Percentiles rank a stretch among this genome's conserved stretches.
These are phyloP conservation scores for Fusarium pseudograminearum DNA, from an alignment of 2,329 filamentous ascomycete species.

Conservation along the genomic window DNA sequence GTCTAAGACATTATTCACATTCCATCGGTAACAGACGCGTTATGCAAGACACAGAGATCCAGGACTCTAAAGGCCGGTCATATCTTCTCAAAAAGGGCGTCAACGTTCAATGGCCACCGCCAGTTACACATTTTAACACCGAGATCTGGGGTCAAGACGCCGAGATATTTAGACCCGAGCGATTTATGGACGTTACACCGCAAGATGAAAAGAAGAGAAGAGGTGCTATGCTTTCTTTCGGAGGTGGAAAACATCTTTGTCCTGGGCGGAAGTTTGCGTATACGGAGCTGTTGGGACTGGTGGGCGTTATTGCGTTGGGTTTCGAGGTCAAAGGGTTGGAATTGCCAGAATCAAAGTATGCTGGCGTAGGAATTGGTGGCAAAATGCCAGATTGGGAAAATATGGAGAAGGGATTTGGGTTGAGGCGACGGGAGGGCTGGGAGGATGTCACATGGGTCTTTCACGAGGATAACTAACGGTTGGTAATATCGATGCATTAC, in stretches of 20 bases:
- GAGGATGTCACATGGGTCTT: slow-evolving; percentile 14
- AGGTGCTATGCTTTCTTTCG: slow-evolving; percentile 49
- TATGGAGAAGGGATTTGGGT: background rate
- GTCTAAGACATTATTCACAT: slow-evolving; percentile 55
- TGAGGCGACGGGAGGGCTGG: slow-evolving; percentile 19
- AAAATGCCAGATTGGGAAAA: slow-evolving; percentile 14
- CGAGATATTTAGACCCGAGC: slow-evolving; percentile 36
- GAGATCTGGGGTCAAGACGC: slow-evolving; percentile 43
- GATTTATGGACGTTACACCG: slow-evolving; percentile 33
- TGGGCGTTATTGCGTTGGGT: slow-evolving; percentile 11
- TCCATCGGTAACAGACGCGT: slow-evolving; percentile 55
- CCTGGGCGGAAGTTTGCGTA: slow-evolving; percentile 51
- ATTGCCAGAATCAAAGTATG: slow-evolving; percentile 22
- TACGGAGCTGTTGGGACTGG: slow-evolving; percentile 39
- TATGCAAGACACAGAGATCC: slow-evolving; percentile 53
- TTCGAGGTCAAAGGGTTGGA: slow-evolving; percentile 30
- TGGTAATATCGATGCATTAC: accelerated
- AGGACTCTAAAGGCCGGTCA: slow-evolving; percentile 39
- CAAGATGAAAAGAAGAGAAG: slow-evolving; percentile 42
- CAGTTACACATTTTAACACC: slow-evolving; percentile 36
- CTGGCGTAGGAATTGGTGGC: slow-evolving; percentile 6
- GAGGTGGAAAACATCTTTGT: slow-evolving; percentile 51
- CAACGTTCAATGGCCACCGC: slow-evolving; percentile 43
- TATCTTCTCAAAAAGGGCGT: slow-evolving; percentile 46
- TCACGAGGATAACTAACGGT: background rate